Base-by-base conservation (phyloP, 2,329 filamentous ascomycete genomes). In the Aureobasidium sp. region DNA sequence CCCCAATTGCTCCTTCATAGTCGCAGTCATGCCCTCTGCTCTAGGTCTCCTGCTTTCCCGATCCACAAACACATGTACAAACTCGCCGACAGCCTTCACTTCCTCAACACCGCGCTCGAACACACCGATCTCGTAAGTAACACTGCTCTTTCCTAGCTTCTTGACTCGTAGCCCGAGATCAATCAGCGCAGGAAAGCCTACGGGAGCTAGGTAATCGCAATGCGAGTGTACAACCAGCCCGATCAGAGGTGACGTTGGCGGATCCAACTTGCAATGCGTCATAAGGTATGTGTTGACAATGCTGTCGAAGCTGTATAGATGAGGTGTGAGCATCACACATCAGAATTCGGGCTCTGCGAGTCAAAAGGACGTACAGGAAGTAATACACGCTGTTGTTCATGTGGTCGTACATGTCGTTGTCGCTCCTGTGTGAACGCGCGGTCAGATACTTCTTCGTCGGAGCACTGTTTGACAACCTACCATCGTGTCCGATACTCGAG, bases 371-470 rank as follows among this genome's bases (percentile, higher is more conserved):
- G 70, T 73, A 86, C 81, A 95, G 80, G 64, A 88, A 87, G 68
- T 89, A 89, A 74, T 96, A 96, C 58, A 94, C 81, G 42, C 86
- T 88, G 71, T 95, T 96, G 76, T 96, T 96, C 79, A 95, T 84
- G 71, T 97, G 93, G 63, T 89, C 82, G 74, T 94, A 96, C 89
- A 95, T 94, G 76, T 96, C 91, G 71, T 95, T 95, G 74, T 96
- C 91, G 72, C 84, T 86, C 90, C 90, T 92, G 45, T 63, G 23
- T 27, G 37, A 33, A 13, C 27, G 43, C 49, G 49, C 35, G 25
- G 59, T 62, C 60, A 63, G 61, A 62, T 45, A 59, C 42, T 50
- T 23, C 23, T 47, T 29, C 19, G 21, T 50, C 21, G 5, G 4
- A 49, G 43, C 8, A 38, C 6, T 53, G 6, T 15, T 46, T 13